These are phyloP conservation scores for Herpetomonas tarakana DNA, from an alignment of 208 protist genomes.

Conservation along the genomic window DNA sequence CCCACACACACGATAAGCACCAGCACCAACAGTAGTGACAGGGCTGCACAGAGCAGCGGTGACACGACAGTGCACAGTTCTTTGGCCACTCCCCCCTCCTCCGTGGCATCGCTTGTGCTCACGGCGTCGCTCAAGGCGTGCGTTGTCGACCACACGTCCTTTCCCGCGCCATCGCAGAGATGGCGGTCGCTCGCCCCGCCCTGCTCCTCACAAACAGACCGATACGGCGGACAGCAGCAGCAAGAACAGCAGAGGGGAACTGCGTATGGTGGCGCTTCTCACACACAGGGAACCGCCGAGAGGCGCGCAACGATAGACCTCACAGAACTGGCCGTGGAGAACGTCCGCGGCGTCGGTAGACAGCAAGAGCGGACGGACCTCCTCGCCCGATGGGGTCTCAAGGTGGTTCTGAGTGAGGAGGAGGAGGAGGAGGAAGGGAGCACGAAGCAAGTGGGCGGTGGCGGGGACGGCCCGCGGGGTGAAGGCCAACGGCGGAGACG, in stretches of 20 bases:
- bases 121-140: conserved; percentile 5
- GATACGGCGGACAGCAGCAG: no score
- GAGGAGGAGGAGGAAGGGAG: no score
- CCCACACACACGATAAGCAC: background rate
- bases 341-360: background rate
- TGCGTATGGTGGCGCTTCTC: no score
- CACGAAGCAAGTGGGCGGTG: no score
- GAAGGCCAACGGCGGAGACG: no score
- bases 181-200: no score
- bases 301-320: conserved; percentile 23
- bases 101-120: conserved; percentile 1
- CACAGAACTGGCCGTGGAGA: conserved; percentile 18
- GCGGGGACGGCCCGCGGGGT: no score
- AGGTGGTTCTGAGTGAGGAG: conserved; percentile 11
- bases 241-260: no score
- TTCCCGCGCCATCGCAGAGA: conserved; percentile 3
- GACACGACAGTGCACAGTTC: background rate
- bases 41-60: background rate
- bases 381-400: conserved; percentile 23
- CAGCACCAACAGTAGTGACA: background rate
- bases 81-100: background rate
- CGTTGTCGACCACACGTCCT: conserved; percentile 13
- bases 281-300: background rate
- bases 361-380: conserved; percentile 19
- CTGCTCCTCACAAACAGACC: no score